Evolutionary conservation across 805 yeast species (phyloP), one percentile per base, ranked within the genome.

Genomic region (Cyberlindnera petersonii): DNA sequence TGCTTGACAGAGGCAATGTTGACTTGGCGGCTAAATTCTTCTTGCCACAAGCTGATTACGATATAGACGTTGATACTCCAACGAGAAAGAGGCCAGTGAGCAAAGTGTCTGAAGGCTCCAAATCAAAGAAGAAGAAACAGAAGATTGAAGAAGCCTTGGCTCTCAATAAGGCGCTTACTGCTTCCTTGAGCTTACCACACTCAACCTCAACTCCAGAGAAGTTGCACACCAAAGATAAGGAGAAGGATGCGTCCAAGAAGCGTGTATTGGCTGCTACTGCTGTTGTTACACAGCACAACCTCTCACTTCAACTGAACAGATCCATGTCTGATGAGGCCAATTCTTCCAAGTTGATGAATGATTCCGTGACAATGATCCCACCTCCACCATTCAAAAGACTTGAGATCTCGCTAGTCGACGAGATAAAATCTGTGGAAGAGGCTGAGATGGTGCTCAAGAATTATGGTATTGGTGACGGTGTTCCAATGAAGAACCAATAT

Each of bases 401-500:
- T 4, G 27, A 18, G 2, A 33, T 33, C 11, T 32, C 46, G 5
- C 30, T 45, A 14, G 27, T 45, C 31, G 50, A 47, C 6, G 30
- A 31, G 4, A 16, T 28, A 3, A 11, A 26, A 5, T 44, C 40
- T 1, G 32, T 30, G 17, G 31, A 37, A 6, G 20, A 37, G 13
- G 20, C 40, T 40, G 38, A 45, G 13, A 41, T 49, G 9, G 46
- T 51, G 11, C 53, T 56, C 39, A 38, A 43, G 23, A 39, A 41
- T 19, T n/a, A n/a, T n/a, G n/a, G n/a, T n/a, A n/a, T n/a, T n/a
- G 44, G 49, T 24, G 47, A 48, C 10, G 56, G 56, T 22, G 35
- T 28, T 6, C 38, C 43, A 0, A 55, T 55, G 21, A 46, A 47
- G 19, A 44, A 49, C 1, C 53, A 58, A 26, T 63, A 63, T 27